phyloP scores from a whole-genome alignment of 2,329 filamentous ascomycete species.

The Ophiocordyceps camponoti-leonardi region DNA sequence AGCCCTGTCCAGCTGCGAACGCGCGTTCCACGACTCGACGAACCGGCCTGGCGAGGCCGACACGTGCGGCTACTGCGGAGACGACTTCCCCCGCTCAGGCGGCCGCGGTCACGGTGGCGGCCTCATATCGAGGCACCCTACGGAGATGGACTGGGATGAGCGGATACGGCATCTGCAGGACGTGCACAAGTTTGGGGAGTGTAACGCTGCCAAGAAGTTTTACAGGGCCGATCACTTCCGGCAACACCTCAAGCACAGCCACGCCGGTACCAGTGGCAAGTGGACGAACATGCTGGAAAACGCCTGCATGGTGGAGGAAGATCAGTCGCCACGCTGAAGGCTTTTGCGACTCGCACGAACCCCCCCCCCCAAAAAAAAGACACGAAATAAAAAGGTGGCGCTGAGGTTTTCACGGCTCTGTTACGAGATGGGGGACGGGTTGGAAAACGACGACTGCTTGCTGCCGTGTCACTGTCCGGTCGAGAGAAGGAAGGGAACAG shows the following conservation, averaged over 20 bases:
- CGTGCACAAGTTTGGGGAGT: constrained; percentile 92
- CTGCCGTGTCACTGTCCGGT: too few relatives aligned
- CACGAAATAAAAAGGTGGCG: too few relatives aligned
- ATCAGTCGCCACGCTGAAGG: constrained; percentile 23
- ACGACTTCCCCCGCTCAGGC: constrained; percentile 55
- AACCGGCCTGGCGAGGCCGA: constrained; percentile 51
- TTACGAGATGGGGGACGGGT: too few relatives aligned
- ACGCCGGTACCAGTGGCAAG: constrained; percentile 88
- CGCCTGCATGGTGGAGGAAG: constrained; percentile 85
- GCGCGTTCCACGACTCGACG: constrained; percentile 74
- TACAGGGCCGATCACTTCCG: constrained; percentile 95
- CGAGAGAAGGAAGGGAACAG: too few relatives aligned
- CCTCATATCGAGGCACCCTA: constrained; percentile 29
- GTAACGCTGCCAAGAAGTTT: constrained; percentile 97
- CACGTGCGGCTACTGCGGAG: constrained; percentile 86
- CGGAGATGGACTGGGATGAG: constrained; percentile 74
- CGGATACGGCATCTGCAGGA: constrained; percentile 76
- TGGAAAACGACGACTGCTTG: too few relatives aligned
- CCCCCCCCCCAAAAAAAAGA: too few relatives aligned
- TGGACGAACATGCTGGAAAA: constrained; percentile 98
- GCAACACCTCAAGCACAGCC: constrained; percentile 94
- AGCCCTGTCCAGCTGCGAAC: constrained; percentile 58
- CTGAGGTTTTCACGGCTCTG: too few relatives aligned
- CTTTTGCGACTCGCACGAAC: too few relatives aligned
- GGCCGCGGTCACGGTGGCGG: constrained; percentile 23